Evolutionary conservation across 257 asterid species (phyloP).

Genomic region (Vinca minor): DNA sequence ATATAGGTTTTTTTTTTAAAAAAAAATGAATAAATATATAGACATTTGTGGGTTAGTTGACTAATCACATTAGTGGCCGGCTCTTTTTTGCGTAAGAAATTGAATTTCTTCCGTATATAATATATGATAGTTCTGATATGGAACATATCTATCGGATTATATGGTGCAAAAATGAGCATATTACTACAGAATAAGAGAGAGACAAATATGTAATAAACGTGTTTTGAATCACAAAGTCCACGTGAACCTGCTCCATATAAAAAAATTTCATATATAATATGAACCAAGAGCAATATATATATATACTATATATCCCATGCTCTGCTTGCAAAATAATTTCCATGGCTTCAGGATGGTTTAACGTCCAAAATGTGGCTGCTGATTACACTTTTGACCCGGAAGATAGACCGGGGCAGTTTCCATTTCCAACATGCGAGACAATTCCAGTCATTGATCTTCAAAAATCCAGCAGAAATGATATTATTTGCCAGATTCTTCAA

Average conservation of each 20-base stretch:
- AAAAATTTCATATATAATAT: too few relatives aligned
- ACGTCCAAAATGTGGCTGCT: conserved; percentile 43
- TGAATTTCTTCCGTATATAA: background rate
- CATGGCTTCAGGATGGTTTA: conserved; percentile 33
- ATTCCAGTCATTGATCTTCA: conserved; percentile 43
- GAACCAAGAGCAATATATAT: background rate
- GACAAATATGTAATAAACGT: too few relatives aligned
- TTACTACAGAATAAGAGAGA: too few relatives aligned
- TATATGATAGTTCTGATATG: too few relatives aligned
- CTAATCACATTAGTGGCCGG: conserved; percentile 14
- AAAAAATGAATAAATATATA: too few relatives aligned
- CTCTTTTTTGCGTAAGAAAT: background rate
- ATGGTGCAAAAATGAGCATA: too few relatives aligned
- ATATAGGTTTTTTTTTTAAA: too few relatives aligned
- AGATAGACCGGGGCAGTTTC: conserved; percentile 39
- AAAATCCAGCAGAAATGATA: conserved; percentile 2
- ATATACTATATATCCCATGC: conserved; percentile 8
- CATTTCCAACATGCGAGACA: conserved; percentile 26
- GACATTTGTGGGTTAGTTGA: conserved; percentile 25
- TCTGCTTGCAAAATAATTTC: background rate
- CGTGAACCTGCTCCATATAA: too few relatives aligned
- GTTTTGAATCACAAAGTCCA: too few relatives aligned
- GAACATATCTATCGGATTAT: too few relatives aligned
- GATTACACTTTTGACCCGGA: conserved; percentile 31
- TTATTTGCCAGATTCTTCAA: conserved; percentile 14